Percentiles rank a stretch among this genome's conserved stretches.
phyloP scores from a whole-genome alignment of 2,329 filamentous ascomycete species.

The Monosporascus sp. region DNA sequence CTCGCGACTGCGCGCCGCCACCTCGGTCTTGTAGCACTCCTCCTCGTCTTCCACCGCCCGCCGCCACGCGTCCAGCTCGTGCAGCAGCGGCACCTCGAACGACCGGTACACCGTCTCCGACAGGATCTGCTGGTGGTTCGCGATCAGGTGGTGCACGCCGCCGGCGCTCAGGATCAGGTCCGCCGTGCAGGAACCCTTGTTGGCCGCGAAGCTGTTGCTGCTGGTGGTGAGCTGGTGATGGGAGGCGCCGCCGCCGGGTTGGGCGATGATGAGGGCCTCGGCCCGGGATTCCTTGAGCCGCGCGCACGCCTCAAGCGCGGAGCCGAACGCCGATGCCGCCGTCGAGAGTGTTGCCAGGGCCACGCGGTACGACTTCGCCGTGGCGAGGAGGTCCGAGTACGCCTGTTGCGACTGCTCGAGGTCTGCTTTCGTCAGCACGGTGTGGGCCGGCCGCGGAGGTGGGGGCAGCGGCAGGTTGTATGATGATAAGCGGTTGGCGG shows the following conservation, averaged over 20 bases:
- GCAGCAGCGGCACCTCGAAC: slow-evolving; percentile 64
- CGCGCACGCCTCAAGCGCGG: slow-evolving; percentile 62
- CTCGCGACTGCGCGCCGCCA: slow-evolving; percentile 50
- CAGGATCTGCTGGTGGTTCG: slow-evolving; percentile 66
- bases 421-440: slow-evolving; percentile 58
- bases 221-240: slow-evolving; percentile 6
- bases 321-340: slow-evolving; percentile 58
- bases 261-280: slow-evolving; percentile 41
- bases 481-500: slow-evolving; percentile 52
- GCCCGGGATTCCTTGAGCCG: slow-evolving; percentile 61
- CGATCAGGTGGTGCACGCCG: slow-evolving; percentile 61
- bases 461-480: slow-evolving; percentile 58
- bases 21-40: slow-evolving; percentile 50
- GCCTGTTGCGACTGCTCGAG: slow-evolving; percentile 57
- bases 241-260: slow-evolving; percentile 10
- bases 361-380: slow-evolving; percentile 58
- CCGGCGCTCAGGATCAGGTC: slow-evolving; percentile 57
- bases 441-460: slow-evolving; percentile 49
- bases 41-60: slow-evolving; percentile 60
- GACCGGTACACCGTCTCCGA: slow-evolving; percentile 62
- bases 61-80: slow-evolving; percentile 62
- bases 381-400: slow-evolving; percentile 56
- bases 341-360: slow-evolving; percentile 56
- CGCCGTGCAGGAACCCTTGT: slow-evolving; percentile 50
- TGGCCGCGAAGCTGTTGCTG: slow-evolving; percentile 39